Conservation (phyloP, 2,329 filamentous ascomycete genomes). For the Arthrobotrys iridis region DNA sequence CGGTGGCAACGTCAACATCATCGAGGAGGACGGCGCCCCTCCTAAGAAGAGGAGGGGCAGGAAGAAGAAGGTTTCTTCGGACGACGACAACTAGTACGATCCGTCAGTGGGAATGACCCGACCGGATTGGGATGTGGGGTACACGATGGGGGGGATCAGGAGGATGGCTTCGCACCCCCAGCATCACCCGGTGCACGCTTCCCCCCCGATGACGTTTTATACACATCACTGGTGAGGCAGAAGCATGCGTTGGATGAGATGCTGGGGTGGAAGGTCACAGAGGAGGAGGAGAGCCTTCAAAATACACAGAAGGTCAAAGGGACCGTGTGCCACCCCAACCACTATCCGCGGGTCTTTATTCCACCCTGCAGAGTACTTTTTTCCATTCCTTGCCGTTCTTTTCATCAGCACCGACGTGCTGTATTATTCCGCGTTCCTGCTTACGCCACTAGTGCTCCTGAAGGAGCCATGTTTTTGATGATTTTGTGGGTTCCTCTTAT, state of each 20-base stretch:
- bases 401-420: not conserved
- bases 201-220: not conserved
- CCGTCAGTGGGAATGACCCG: constrained; percentile 11
- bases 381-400: not conserved
- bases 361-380: not conserved
- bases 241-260: not conserved
- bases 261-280: not conserved
- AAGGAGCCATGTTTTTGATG: not conserved
- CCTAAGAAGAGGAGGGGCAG: constrained; percentile 51
- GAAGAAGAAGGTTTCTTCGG: constrained; percentile 50
- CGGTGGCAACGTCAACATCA: constrained; percentile 39
- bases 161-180: not conserved
- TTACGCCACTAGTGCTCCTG: not conserved
- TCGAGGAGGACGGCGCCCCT: constrained; percentile 48
- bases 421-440: not conserved
- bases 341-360: too few species aligned
- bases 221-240: not conserved
- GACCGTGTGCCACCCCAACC: not conserved
- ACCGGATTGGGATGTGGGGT: constrained; percentile 4
- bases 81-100: constrained; percentile 43
- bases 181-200: not conserved
- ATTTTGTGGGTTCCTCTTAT: not conserved
- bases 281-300: not conserved
- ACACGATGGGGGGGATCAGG: not conserved
- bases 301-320: not conserved